Evolutionary conservation across 768 basidiomycete species (phyloP), one percentile per base, ranked within the genome.

Genomic region (Paxillus rubicundulus): DNA sequence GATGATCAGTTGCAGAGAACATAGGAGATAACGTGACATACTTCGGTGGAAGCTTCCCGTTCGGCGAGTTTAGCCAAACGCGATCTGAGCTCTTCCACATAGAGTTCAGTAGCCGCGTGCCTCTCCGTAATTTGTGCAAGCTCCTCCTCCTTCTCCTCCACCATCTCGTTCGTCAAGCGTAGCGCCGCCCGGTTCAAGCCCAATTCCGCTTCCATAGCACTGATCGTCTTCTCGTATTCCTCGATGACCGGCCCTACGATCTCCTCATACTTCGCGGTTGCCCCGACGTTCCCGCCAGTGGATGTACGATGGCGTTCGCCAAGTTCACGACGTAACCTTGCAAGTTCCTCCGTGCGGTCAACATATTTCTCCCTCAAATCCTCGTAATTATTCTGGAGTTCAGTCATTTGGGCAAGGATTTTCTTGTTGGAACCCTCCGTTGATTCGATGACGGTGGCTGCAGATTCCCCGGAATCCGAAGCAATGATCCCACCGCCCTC

Each of bases 221-320:
- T 81, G 58, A 98, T 96, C 1, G 93, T 92, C 77, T 96, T 93
- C 77, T 99, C 96, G 70, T 99, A 99, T 72, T 98, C 94, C 71
- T 97, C 91, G 47, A 99, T 97, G 60, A 99, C 94, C 2, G 96
- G 96, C 14, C 93, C 95, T 18, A 98, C 95, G 56, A 89, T 93
- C 70, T 92, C 92, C 63, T 92, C 92, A 62, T 92, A 92, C 62
- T 85, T 87, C 54, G 78, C 85, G 3, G 85, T 89, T 16, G 83
- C 88, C 3, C 82, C 80, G 18, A 86, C 61, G 32, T 81, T 79
- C 27, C 89, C 88, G 8, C 81, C 77, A 24, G 60, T 64, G 28
- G 82, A 82, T 17, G 67, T 61, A 37, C 87, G 79, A 58, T 88
- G 85, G 64, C 77, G 82, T 63, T 89, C 88, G 36, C 88, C 89